Evolutionary conservation across 2,329 filamentous ascomycete species (phyloP).

Genomic region (Sporothrix sp.): DNA sequence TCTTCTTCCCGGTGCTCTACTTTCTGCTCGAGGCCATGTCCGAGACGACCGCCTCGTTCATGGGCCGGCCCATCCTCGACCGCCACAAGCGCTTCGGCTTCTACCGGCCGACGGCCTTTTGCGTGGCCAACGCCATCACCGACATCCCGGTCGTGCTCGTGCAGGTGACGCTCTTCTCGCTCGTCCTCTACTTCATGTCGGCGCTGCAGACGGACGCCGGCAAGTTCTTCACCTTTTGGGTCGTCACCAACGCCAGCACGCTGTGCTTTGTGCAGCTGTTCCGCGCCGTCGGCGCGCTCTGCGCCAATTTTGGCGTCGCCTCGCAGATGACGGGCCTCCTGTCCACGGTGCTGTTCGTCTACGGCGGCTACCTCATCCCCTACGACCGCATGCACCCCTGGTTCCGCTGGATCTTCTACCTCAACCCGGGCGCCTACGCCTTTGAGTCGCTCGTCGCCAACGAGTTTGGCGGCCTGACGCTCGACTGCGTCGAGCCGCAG

Average conservation of each 20-base stretch:
- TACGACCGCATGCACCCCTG: slow-evolving; percentile 29
- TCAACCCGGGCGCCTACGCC: slow-evolving; percentile 53
- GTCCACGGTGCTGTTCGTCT: slow-evolving; percentile 54
- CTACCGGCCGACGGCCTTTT: slow-evolving; percentile 46
- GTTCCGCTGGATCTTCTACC: slow-evolving; percentile 58
- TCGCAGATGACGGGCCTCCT: slow-evolving; percentile 37
- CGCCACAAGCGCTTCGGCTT: slow-evolving; percentile 39
- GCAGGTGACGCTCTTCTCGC: slow-evolving; percentile 58
- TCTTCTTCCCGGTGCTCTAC: slow-evolving; percentile 46
- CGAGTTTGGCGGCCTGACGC: slow-evolving; percentile 48
- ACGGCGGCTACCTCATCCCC: slow-evolving; percentile 24
- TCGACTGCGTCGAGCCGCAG: slow-evolving; percentile 35
- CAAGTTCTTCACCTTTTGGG: slow-evolving; percentile 56
- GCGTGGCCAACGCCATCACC: slow-evolving; percentile 45
- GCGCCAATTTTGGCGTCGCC: slow-evolving; percentile 48
- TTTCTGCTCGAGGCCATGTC: slow-evolving; percentile 59
- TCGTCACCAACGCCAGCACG: slow-evolving; percentile 50
- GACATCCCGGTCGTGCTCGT: slow-evolving; percentile 54
- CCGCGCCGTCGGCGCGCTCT: slow-evolving; percentile 48
- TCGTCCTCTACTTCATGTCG: slow-evolving; percentile 70
- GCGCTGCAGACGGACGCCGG: slow-evolving; percentile 56
- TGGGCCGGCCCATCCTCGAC: slow-evolving; percentile 28
- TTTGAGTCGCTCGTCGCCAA: slow-evolving; percentile 52
- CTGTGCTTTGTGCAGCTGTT: slow-evolving; percentile 51
- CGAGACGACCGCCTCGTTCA: slow-evolving; percentile 53